A percentile compares a stretch with the other conserved stretches of the same genome.
Conservation (phyloP, 345 rosid genomes). For the Salix caprea region DNA sequence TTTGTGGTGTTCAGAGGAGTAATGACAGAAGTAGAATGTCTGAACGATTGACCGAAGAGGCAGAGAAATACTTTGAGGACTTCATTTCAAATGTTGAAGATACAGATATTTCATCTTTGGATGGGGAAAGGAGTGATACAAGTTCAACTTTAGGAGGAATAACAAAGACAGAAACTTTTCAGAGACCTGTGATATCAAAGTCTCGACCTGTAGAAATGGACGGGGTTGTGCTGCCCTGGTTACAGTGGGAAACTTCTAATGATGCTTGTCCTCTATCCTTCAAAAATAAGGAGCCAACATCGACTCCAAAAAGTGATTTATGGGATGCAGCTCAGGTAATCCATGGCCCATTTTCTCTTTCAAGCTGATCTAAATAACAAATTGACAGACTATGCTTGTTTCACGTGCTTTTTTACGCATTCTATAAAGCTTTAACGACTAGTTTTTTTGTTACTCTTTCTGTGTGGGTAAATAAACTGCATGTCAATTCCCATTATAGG, state of each 20-base stretch:
- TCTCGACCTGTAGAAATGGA: conserved; percentile 66
- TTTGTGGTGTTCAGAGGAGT: conserved; percentile 46
- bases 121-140: conserved; percentile 89
- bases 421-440: background rate
- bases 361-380: background rate
- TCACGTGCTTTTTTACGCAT: background rate
- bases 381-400: background rate
- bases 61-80: conserved; percentile 80
- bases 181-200: conserved; percentile 33
- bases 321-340: conserved; percentile 47
- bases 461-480: background rate
- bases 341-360: background rate
- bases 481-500: conserved; percentile 31
- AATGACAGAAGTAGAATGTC: conserved; percentile 74
- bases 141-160: conserved; percentile 66
- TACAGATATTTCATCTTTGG: conserved; percentile 88
- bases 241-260: conserved; percentile 86
- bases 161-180: conserved; percentile 37
- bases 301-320: conserved; percentile 27
- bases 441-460: background rate
- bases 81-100: conserved; percentile 88
- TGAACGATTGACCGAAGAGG: conserved; percentile 71
- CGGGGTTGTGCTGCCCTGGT: conserved; percentile 87
- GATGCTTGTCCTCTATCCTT: conserved; percentile 43
- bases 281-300: conserved; percentile 29